Evolutionary conservation across 192 early-diverging fungal species (phyloP).

Genomic region (Entophlyctis helioformis): DNA sequence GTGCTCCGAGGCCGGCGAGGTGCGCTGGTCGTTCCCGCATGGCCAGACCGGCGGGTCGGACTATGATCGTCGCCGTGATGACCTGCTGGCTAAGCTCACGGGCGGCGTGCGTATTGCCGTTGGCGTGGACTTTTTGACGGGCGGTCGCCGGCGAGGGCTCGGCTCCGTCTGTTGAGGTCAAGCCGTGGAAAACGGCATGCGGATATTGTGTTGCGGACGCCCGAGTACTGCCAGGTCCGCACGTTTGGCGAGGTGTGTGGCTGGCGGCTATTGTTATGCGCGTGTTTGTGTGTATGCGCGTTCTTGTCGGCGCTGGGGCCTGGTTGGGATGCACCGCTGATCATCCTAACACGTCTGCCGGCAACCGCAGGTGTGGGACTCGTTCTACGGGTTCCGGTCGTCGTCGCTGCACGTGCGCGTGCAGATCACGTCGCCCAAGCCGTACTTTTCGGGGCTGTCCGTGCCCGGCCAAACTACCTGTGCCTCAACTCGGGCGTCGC

Average conservation of each 20-base stretch:
- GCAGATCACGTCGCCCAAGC: conserved; percentile 21
- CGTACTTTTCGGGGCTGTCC: conserved; percentile 12
- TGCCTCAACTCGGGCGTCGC: conserved; percentile 16
- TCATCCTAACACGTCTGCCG: no score
- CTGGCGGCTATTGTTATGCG: not conserved
- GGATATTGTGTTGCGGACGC: conserved; percentile 22
- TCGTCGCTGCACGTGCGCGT: conserved; percentile 16
- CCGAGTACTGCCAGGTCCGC: conserved; percentile 13
- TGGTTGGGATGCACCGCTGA: no score
- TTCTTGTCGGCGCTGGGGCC: no score
- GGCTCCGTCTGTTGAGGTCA: conserved; percentile 2
- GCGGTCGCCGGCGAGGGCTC: conserved; percentile 1
- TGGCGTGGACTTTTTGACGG: conserved; percentile 22
- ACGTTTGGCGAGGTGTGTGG: no score
- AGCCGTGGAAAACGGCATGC: conserved; percentile 18
- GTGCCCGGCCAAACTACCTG: conserved; percentile 17
- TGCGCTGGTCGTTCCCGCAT: no score
- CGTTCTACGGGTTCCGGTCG: conserved; percentile 27
- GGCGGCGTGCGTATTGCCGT: conserved; percentile 28
- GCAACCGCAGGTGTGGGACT: conserved; percentile 14
- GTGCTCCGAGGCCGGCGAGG: no score
- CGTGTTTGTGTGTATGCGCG: no score
- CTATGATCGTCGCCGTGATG: conserved; percentile 9
- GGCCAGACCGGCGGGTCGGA: no score
- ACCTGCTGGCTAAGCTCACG: conserved; percentile 14